phyloP scores from a whole-genome alignment of 495 filamentous ascomycete genomes.

The Daldinia vernicosa region DNA sequence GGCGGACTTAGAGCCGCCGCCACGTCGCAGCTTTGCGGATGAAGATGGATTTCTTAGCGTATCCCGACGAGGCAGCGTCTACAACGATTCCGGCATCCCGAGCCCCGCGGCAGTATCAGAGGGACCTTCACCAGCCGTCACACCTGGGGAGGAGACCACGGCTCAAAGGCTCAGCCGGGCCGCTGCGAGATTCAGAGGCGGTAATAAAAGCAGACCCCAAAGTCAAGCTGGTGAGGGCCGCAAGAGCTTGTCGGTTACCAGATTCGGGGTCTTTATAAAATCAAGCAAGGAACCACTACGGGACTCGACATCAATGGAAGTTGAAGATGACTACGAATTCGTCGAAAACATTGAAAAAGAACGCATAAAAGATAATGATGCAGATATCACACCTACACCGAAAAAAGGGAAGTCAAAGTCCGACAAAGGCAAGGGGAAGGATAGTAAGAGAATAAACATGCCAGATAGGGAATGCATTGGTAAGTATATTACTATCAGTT shows the following conservation, averaged over 20 bases:
- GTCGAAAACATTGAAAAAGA: slow-evolving; percentile 56
- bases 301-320: slow-evolving; percentile 45
- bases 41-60: slow-evolving; percentile 48
- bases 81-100: slow-evolving; percentile 56
- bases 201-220: slow-evolving; percentile 69
- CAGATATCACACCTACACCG: slow-evolving; percentile 51
- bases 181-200: slow-evolving; percentile 64
- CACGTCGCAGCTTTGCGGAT: slow-evolving; percentile 50
- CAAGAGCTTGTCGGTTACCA: slow-evolving; percentile 71
- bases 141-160: slow-evolving; percentile 62
- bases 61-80: slow-evolving; percentile 57
- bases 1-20: slow-evolving; percentile 48
- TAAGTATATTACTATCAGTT: slow-evolving; percentile 16
- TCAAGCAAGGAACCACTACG: slow-evolving; percentile 59
- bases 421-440: slow-evolving; percentile 53
- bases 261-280: slow-evolving; percentile 65
- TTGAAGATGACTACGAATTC: slow-evolving; percentile 48
- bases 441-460: slow-evolving; percentile 49
- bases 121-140: slow-evolving; percentile 49
- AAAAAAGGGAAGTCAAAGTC: slow-evolving; percentile 58
- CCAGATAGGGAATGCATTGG: slow-evolving; percentile 76
- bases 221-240: slow-evolving; percentile 74
- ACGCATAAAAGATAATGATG: slow-evolving; percentile 50
- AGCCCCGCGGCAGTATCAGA: slow-evolving; percentile 50
- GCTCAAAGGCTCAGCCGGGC: slow-evolving; percentile 65